Evolutionary conservation across 768 basidiomycete genomes (phyloP), one percentile per base, ranked within the genome.

Genomic region (Trametes cubensis): DNA sequence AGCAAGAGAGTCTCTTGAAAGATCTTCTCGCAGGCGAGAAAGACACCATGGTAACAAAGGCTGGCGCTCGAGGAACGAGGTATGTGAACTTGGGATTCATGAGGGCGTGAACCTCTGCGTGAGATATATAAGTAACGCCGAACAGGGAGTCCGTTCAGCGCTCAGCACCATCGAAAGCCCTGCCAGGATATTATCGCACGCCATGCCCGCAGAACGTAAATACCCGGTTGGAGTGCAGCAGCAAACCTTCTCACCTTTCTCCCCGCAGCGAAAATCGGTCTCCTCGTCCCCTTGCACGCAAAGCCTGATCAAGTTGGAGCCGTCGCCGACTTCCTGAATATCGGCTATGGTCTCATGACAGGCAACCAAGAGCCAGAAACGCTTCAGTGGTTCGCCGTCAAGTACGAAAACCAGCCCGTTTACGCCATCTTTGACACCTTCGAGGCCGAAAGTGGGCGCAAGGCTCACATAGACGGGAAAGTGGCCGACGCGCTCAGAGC

Each of bases 401-500:
- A 73, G 58, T 73, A 74, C 60, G 45, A 30, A 64, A 60, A 45
- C 60, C 64, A 34, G 51, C 67, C 48, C 60, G 71, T 40, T 55
- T 78, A 71, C 66, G 73, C 73, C 44, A 74, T 78, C 64, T 76
- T 80, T 71, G 78, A 79, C 66, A 77, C 77, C 10, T 78, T 78
- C 70, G 71, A 71, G 3, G 66, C 69, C 11, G 72, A 76, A 53
- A 61, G 64, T 21, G 77, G 74, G 4, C 72, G 77, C 14, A 53
- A 63, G 11, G 76, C 74, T 8, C 79, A 80, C 66, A 66, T 78
- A 13, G 46, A 55, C 6, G 78, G 78, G 21, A 69, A 74, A 47
- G 68, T 78, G 44, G 76, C 76, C n/a, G 69, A 65, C 26, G 76
- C 76, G 13, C 67, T 80, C 34, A 64, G 71, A 60, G 72, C 66